Evolutionary conservation across 805 yeast species (phyloP), one percentile per base, ranked within the genome.

Genomic region (Nakazawaea siamensis): DNA sequence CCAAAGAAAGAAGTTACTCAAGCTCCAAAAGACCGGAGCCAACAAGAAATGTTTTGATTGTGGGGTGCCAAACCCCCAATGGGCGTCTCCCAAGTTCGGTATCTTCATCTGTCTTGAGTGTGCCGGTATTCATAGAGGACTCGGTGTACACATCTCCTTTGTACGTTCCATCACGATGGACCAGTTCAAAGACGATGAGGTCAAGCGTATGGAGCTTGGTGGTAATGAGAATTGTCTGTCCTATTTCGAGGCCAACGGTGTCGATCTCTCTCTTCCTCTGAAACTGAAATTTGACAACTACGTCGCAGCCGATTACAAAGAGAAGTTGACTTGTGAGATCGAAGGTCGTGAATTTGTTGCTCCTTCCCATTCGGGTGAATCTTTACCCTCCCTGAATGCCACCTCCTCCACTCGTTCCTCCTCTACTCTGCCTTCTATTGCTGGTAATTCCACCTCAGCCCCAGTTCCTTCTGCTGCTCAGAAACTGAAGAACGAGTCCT

Each of bases 11-110:
- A 77, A 80, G 54, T 66, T 84, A 27, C 50, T 76, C 46, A 76
- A 76, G 28, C 62, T 90, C 41, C 97, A 90, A 52, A 86, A 86
- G 54, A 65, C 66, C 31, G 94, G 90, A 18, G 80, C 66, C 11
- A 86, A 87, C 65, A 86, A 81, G 62, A 79, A 75, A 56, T 92
- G 98, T 60, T 81, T 86, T 57, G 98, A 92, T 57, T 92, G 98
- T 60, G 69, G 65, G 25, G 94, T 97, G 1, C 95, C 95, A 40
- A 90, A 88, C 55, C 98, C 98, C 8, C 98, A 92, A 58, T 92
- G 98, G 98, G 97, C 97, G 2, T 86, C 96, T 11, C 97, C 97
- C 24, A 92, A 92, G 58, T 87, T 90, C 60, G 98, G 98, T 41
- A 83, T 92, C 41, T 92, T 88, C 60, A 90, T 92, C 52, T 92